A percentile compares a stretch with the other conserved stretches of the same genome.
Conservation (phyloP, 495 filamentous ascomycete genomes). For the Mycothermus thermophilus region DNA sequence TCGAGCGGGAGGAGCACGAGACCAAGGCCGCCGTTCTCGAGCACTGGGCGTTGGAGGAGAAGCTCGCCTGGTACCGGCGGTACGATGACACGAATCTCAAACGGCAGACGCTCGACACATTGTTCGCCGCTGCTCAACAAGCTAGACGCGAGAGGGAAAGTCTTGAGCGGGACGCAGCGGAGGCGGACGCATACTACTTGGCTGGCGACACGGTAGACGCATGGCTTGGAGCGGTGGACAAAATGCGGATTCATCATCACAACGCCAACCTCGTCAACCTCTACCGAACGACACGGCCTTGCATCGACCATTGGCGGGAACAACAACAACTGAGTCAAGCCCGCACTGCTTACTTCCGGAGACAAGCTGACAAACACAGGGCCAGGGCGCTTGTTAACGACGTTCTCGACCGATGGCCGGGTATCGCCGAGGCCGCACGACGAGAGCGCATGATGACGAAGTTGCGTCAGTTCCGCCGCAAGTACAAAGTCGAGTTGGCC, state of each 20-base stretch:
- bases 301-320: conserved; percentile 16
- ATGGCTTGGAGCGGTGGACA: conserved; percentile 9
- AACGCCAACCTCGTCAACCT: conserved; percentile 17
- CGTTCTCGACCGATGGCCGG: conserved; percentile 17
- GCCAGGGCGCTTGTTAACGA: conserved; percentile 4
- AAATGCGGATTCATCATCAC: conserved; percentile 8
- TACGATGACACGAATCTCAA: conserved; percentile 7
- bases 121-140: conserved; percentile 2
- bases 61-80: conserved; percentile 12
- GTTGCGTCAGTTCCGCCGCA: conserved; percentile 14
- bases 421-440: conserved; percentile 8
- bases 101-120: conserved; percentile 3
- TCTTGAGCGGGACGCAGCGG: conserved; percentile 9
- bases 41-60: conserved; percentile 15
- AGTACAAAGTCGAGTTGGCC: conserved; percentile 18
- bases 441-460: conserved; percentile 14
- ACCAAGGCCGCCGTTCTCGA: conserved; percentile 9
- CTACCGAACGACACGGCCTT: conserved; percentile 15
- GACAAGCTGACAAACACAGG: conserved; percentile 6
- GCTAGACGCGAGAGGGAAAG: background rate
- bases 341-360: conserved; percentile 2
- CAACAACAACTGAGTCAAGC: conserved; percentile 1
- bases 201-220: conserved; percentile 7
- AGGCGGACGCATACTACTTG: conserved; percentile 9
- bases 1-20: conserved; percentile 4